Evolutionary conservation across 2,329 filamentous ascomycete species (phyloP).

Genomic region (Orbilia brochopaga): DNA sequence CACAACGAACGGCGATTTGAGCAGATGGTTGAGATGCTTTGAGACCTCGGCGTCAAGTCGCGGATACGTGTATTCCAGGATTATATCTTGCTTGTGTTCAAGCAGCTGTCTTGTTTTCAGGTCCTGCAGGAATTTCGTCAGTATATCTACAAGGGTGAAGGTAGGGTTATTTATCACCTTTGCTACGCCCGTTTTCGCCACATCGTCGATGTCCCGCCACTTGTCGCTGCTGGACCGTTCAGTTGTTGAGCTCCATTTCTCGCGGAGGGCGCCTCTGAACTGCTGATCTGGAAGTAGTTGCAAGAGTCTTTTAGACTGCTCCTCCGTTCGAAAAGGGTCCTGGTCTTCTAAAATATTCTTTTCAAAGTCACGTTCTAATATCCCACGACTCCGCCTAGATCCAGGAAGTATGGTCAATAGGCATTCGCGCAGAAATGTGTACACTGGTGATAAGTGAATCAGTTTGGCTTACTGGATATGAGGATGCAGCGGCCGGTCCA

Average conservation of each 20-base stretch:
- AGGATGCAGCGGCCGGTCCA: constrained; percentile 84
- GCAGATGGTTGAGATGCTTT: constrained; percentile 96
- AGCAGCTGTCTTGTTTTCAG: constrained; percentile 62
- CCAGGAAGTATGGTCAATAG: too few species aligned
- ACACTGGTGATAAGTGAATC: neutral
- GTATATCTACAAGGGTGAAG: neutral
- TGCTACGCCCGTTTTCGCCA: constrained; percentile 77
- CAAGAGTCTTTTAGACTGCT: constrained; percentile 77
- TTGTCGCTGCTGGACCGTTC: constrained; percentile 77
- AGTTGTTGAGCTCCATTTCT: constrained; percentile 88
- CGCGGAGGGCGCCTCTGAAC: constrained; percentile 77
- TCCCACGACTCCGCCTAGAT: constrained; percentile 76
- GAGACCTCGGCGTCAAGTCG: constrained; percentile 95
- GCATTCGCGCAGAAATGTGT: neutral
- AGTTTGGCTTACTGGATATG: constrained; percentile 71
- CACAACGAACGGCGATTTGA: constrained; percentile 95
- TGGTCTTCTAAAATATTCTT: constrained; percentile 80
- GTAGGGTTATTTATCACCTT: constrained; percentile 59
- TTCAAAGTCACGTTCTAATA: constrained; percentile 83
- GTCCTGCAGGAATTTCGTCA: constrained; percentile 19
- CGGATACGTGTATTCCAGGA: constrained; percentile 97
- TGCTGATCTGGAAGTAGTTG: constrained; percentile 76
- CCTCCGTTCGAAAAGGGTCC: constrained; percentile 77
- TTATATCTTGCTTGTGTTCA: constrained; percentile 92
- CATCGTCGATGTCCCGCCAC: constrained; percentile 89